Percentiles rank a stretch among this genome's conserved stretches.
Evolutionary conservation across 2,329 filamentous ascomycete genomes (phyloP).

Genomic region (Phyllosticta citrichinensis): DNA sequence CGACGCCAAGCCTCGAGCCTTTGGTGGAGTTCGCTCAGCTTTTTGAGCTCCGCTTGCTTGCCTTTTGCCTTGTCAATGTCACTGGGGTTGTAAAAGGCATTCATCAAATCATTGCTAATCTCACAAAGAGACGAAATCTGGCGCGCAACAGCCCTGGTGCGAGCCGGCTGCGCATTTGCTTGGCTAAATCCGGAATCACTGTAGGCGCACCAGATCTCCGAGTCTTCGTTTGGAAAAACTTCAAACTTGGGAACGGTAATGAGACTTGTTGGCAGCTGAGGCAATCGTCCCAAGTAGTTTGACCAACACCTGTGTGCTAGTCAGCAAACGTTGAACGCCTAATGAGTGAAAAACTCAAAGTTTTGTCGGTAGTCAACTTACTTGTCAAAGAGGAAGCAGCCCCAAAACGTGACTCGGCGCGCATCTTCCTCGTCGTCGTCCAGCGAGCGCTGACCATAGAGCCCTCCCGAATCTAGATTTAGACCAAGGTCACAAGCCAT

Average conservation of each 20-base stretch:
- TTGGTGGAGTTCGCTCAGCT: constrained; percentile 82
- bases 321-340: constrained; percentile 7
- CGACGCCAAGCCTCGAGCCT: constrained; percentile 83
- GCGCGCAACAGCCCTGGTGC: constrained; percentile 71
- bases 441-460: constrained; percentile 47
- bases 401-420: constrained; percentile 89
- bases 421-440: constrained; percentile 82
- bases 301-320: constrained; percentile 62
- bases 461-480: constrained; percentile 67
- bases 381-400: constrained; percentile 96
- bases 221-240: constrained; percentile 81
- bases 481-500: constrained; percentile 94
- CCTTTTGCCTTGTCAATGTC: constrained; percentile 52
- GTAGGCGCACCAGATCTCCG: constrained; percentile 77
- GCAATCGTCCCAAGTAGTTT: constrained; percentile 86
- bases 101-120: constrained; percentile 82
- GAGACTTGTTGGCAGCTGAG: constrained; percentile 69
- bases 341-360: neutral
- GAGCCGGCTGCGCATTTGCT: constrained; percentile 64
- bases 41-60: constrained; percentile 80
- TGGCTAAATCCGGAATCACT: constrained; percentile 72
- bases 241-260: constrained; percentile 83
- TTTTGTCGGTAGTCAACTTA: constrained; percentile 22
- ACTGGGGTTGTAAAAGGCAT: constrained; percentile 81
- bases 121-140: constrained; percentile 80